Evolutionary conservation across 2,329 filamentous ascomycete genomes (phyloP), one percentile per base, ranked within the genome.

Genomic region (Cyphellophora europaea): DNA sequence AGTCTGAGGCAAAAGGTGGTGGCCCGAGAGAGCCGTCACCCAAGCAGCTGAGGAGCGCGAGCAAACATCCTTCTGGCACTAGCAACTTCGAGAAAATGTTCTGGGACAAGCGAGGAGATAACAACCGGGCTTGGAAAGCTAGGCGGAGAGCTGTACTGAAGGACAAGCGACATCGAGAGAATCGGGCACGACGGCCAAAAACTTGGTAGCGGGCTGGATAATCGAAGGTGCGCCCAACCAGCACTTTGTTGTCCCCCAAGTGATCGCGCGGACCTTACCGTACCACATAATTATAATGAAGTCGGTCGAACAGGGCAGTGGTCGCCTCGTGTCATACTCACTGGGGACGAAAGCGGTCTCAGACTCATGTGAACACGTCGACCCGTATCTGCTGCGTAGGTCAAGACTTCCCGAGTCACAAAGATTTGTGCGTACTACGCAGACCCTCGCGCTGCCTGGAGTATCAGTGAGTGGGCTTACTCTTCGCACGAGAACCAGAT

Each of bases 1-100:
- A 17, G 4, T 25, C 21, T n/a, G 11, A 41, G 19, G 27, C 35
- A 41, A 27, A 42, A 16, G 27, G 13, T 19, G 6, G 35, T 36
- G n/a, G 33, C 30, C 10, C 34, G 28, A 6, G 17, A 38, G 14
- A 51, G 11, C 16, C 21, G 3, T 23, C 18, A 17, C 16, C 14
- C 28, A 23, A 41, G 16, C 18, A 27, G 11, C 8, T 21, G 10
- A 16, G n/a, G 14, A 11, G 31, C 34, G 30, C 30, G 12, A 51
- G 19, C 51, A 38, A 32, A 5, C 19, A 38, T 14, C 38, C 36
- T 15, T 32, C 31, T 5, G 28, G 53, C 3, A 69, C 77, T 41
- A 74, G 68, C 35, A 72, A 74, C 21, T 79, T 78, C 48, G 56
- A 64, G 5, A 74, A 77, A 49, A 75, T 71, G 66, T 79, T 79